Evolutionary conservation across 2,329 filamentous ascomycete genomes (phyloP), one percentile per base, ranked within the genome.

Genomic region (Xylaria sp.): DNA sequence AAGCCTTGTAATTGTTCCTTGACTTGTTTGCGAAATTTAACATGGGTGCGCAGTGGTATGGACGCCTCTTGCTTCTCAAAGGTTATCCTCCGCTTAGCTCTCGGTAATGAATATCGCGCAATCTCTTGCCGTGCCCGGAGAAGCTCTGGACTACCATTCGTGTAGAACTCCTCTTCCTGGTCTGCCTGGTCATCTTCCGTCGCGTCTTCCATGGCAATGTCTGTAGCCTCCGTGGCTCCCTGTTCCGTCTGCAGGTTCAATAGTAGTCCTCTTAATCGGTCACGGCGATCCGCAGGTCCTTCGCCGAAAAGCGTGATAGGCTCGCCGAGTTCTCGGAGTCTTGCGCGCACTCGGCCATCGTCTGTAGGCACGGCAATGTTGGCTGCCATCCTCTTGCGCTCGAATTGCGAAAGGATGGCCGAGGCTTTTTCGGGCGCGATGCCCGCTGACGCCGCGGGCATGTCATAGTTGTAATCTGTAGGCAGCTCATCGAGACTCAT

Each of bases 231-330:
- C 44, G 81, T 63, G 11, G 72, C 65, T n/a, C 65, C 82, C 70
- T 87, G 86, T 76, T 94, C 91, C 1, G 88, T 86, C 70, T 93
- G 87, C 58, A 90, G 88, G 2, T 90, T 90, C 71, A 99, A 83
- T 31, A 97, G 82, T 27, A 97, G 82, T 74, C 93, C 92, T 70
- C 96, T 89, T 74, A 99, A 80, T 70, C 96, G 89, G 76, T 97
- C 94, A 82, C 96, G 87, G 66, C 96, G 86, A 74, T 98, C 95
- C 29, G 88, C 90, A 1, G 90, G 90, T 0, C 92, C 93, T 81
- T 99, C 96, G 65, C 94, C 96, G 71, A 99, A 99, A 0, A 98
- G 85, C 0, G 95, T 99, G 62, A 98, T 89, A 11, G 96, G 96
- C 77, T 99, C 92, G n/a, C 92, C 93, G 70, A 97, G 85, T 74